phyloP scores from a whole-genome alignment of 2,329 filamentous ascomycete species.

The Phymatotrichopsis omnivora region DNA sequence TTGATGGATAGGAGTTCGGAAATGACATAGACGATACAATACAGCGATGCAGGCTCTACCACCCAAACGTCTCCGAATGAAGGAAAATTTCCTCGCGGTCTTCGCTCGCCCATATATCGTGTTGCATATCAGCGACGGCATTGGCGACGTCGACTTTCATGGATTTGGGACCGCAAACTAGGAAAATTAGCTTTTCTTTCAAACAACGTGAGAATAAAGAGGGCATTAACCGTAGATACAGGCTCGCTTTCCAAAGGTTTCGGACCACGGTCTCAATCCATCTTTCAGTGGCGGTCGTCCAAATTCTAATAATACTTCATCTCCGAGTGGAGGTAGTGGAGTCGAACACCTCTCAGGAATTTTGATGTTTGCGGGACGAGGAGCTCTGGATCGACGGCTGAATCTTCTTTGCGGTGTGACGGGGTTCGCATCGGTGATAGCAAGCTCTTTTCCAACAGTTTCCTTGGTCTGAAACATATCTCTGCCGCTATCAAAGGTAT shows the following conservation, averaged over 20 bases:
- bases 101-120: constrained; percentile 68
- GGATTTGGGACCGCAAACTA: constrained; percentile 72
- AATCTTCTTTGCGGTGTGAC: no score
- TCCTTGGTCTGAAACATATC: no score
- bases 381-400: no score
- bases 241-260: constrained; percentile 54
- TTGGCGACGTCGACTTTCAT: constrained; percentile 86
- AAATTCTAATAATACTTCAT: constrained; percentile 75
- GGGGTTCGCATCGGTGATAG: no score
- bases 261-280: constrained; percentile 73
- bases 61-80: constrained; percentile 62
- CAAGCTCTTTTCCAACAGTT: no score
- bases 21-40: no score
- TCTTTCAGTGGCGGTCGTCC: constrained; percentile 79
- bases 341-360: no score
- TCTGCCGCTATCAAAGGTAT: no score
- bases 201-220: neutral
- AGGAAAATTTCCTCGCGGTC: constrained; percentile 76
- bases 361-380: no score
- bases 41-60: constrained; percentile 22
- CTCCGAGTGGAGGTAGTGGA: constrained; percentile 46
- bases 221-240: constrained; percentile 57
- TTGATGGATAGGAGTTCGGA: no score
- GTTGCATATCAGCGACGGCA: constrained; percentile 72
- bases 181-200: constrained; percentile 60